These are phyloP conservation scores for Panaeolus papilionaceus DNA, from an alignment of 768 basidiomycete genomes.

Conservation along the genomic window DNA sequence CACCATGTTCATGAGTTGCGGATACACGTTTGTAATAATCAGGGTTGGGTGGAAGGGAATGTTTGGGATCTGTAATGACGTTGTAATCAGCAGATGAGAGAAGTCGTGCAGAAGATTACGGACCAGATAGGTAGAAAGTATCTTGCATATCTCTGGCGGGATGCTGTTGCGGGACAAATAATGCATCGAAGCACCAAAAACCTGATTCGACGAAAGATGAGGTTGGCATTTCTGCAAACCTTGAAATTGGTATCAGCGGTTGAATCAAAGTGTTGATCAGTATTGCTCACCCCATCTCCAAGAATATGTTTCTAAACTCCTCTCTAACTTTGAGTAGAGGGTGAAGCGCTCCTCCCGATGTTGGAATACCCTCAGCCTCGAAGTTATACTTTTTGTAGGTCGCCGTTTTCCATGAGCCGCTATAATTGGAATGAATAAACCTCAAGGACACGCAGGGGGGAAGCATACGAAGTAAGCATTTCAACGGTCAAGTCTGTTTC, in stretches of 20 bases:
- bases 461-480: slow-evolving; percentile 87
- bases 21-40: slow-evolving; percentile 90
- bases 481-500: slow-evolving; percentile 97
- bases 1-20: slow-evolving; percentile 84
- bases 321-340: slow-evolving; percentile 97
- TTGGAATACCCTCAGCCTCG: slow-evolving; percentile 91
- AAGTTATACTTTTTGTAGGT: slow-evolving; percentile 99
- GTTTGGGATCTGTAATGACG: slow-evolving; percentile 68
- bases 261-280: neutral
- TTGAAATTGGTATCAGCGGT: slow-evolving; percentile 34
- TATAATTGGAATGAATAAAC: slow-evolving; percentile 37
- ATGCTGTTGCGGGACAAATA: slow-evolving; percentile 99
- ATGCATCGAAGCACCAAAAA: slow-evolving; percentile 99
- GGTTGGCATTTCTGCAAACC: slow-evolving; percentile 99
- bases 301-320: slow-evolving; percentile 96
- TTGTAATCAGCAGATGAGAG: neutral
- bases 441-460: neutral
- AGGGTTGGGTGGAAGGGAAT: slow-evolving; percentile 73
- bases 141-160: slow-evolving; percentile 98
- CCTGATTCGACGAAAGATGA: slow-evolving; percentile 95
- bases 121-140: slow-evolving; percentile 97
- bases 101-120: slow-evolving; percentile 17
- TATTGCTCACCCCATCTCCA: slow-evolving; percentile 92
- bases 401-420: slow-evolving; percentile 93
- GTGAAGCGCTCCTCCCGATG: slow-evolving; percentile 91